Base-by-base conservation (phyloP, 352 stramenopile genomes). In the Pythium folliculosum region DNA sequence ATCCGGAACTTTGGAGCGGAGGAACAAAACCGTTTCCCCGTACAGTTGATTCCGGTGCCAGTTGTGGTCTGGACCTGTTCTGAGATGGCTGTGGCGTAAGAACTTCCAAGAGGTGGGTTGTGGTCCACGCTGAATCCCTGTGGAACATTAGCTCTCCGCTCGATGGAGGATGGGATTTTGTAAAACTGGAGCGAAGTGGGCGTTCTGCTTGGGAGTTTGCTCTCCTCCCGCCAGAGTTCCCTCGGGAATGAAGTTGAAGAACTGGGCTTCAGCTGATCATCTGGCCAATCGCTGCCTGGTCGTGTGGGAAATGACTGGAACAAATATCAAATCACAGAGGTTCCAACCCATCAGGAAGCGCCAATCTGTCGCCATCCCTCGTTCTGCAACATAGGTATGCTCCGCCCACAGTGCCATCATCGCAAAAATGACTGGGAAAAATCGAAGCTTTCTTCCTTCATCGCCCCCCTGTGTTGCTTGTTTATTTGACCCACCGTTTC, bases 311-410 rank as follows among this genome's bases (percentile, higher is more conserved):
- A 52, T 21, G 0, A 13, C 23, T 32, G n/a, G 60, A 60, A 58
- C 59, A 52, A 66, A 53, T 43, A 66, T 66, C 1, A 45, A 32
- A 8, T 66, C 44, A 45, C 60, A 57, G 3, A 54, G 60, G 60
- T 57, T 54, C 51, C 49, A 52, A 59, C 60, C 23, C 49, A 66
- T 52, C 37, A 23, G 48, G 3, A 45, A 37, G 12, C 6, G 9
- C 17, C 14, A n/a, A 10, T 59, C 30, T 7, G 27, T 32, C 27
- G 27, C 27, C 27, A 32, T 37, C 27, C 30, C 44, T 35, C 21
- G 43, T 56, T n/a, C 56, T 66, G 60, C 60, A 66, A 66, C 60
- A 66, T 66, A 66, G 60, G 60, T 66, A 66, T 50, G 60, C 27
- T 63, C 57, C 47, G 9, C 16, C 32, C 23, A 47, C 8, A 4